Conservation (phyloP, 306 rosid genomes). For the Prunus campanulata region DNA sequence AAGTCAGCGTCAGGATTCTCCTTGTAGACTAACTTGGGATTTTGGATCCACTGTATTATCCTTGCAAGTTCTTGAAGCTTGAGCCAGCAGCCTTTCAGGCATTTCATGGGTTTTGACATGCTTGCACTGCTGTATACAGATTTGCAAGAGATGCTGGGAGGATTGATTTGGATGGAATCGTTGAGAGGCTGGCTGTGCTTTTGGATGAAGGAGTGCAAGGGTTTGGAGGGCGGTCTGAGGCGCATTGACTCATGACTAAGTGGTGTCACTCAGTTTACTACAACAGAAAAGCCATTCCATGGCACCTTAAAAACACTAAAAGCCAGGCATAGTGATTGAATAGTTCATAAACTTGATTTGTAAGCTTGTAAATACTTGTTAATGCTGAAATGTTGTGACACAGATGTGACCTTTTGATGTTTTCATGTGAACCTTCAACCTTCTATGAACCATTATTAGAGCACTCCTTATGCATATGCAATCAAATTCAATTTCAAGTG, state of each 20-base stretch:
- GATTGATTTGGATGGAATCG: slow-evolving; percentile 6
- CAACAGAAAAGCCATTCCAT: no score
- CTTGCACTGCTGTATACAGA: slow-evolving; percentile 40
- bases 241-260: slow-evolving; percentile 2
- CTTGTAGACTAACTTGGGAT: slow-evolving; percentile 19
- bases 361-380: no score
- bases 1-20: neutral
- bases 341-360: no score
- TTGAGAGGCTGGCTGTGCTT: neutral
- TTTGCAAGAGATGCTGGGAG: slow-evolving; percentile 16
- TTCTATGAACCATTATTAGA: no score
- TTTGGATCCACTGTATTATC: slow-evolving; percentile 14
- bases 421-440: no score
- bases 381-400: no score
- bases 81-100: slow-evolving; percentile 30
- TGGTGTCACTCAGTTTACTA: neutral
- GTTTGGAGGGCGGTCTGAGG: neutral
- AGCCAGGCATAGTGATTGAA: no score
- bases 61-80: slow-evolving; percentile 36
- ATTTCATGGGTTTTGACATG: slow-evolving; percentile 30
- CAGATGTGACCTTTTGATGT: no score
- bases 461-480: no score
- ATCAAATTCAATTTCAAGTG: no score
- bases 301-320: no score
- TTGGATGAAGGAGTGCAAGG: neutral